A percentile compares a stretch with the other conserved stretches of the same genome.
phyloP scores from a whole-genome alignment of 2,329 filamentous ascomycete species.

The Ceratocystis destructans region DNA sequence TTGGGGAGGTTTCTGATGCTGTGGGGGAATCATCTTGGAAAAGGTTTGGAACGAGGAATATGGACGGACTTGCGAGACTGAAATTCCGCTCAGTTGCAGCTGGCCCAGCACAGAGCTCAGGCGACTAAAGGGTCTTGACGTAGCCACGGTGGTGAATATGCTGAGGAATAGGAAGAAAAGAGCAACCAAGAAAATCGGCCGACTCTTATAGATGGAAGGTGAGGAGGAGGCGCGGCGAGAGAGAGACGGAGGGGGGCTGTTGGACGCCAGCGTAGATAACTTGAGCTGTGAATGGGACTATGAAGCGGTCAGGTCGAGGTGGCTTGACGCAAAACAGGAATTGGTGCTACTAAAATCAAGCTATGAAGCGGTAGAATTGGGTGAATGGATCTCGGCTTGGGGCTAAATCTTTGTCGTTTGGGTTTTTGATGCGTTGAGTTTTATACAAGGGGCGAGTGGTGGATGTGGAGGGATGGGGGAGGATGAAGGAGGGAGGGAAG shows the following conservation, averaged over 20 bases:
- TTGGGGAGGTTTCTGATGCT: conserved; percentile 63
- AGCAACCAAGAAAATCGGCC: conserved; percentile 23
- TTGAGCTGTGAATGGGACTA: neutral
- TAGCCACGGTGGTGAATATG: conserved; percentile 51
- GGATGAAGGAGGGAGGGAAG: neutral
- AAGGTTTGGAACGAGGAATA: conserved; percentile 16
- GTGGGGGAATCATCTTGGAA: conserved; percentile 44
- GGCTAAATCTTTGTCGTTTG: neutral
- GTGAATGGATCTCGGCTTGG: neutral
- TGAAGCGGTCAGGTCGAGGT: neutral
- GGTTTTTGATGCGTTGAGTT: neutral
- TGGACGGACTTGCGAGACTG: conserved; percentile 23
- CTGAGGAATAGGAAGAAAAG: conserved; percentile 44
- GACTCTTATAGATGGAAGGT: conserved; percentile 11
- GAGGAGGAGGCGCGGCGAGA: conserved; percentile 8
- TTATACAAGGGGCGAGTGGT: neutral
- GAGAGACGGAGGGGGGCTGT: neutral
- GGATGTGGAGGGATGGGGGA: neutral
- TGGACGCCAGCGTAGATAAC: conserved; percentile 12
- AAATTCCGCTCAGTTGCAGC: conserved; percentile 31
- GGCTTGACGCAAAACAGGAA: neutral
- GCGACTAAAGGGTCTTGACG: conserved; percentile 44
- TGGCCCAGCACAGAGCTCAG: conserved; percentile 45
- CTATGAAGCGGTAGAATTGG: neutral
- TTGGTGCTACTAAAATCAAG: neutral